Base-by-base conservation (phyloP, 2,329 filamentous ascomycete genomes). In the Ceratocystis colombiana region DNA sequence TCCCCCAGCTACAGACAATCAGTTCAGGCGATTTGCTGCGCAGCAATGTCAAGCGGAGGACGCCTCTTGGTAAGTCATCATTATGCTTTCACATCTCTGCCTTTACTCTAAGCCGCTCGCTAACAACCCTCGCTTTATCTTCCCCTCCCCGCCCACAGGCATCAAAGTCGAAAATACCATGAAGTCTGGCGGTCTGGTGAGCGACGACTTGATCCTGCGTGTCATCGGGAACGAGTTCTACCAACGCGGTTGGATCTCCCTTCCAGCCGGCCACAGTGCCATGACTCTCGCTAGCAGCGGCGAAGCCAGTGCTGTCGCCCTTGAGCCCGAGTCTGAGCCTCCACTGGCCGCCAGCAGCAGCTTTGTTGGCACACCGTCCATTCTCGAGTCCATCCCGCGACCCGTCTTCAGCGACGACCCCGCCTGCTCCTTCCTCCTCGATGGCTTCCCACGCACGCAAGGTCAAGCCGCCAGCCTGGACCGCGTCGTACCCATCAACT, bases 11-110 rank as follows among this genome's bases (percentile, higher is more conserved):
- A 61, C 88, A 90, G 64, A 87, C 91, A 20, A 93, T 99, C 75
- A 96, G 90, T 76, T 96, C 94, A 3, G 94, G 94, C 68, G 93
- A 99, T 76, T 79, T 99, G 17, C 79, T 99, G 67, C 87, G 94
- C 69, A 86, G 90, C 74, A 96, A 97, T 87, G 93, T 99, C 73
- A 88, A 94, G 77, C 87, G 86, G 67, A 85, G 86, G 74, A 96
- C 93, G 17, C 85, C 90, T 33, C 83, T 96, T 67, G 93, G 90
- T 95, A 79, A 70, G 79, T 74, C 59, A 50, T 68, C 63, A 61
- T 17, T 2, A 48, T 20, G 15, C 15, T 20, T 5, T 5, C 3
- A 46, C 25, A 6, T 44, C 44, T 62, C 25, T 53, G 62, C 68
- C 70, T 68, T 70, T 64, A 3, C n/a, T 55, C 15, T 41, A 20